Percentiles rank a stretch among this genome's conserved stretches.
Evolutionary conservation across 2,329 filamentous ascomycete genomes (phyloP).

Genomic region (Talaromyces sp.): DNA sequence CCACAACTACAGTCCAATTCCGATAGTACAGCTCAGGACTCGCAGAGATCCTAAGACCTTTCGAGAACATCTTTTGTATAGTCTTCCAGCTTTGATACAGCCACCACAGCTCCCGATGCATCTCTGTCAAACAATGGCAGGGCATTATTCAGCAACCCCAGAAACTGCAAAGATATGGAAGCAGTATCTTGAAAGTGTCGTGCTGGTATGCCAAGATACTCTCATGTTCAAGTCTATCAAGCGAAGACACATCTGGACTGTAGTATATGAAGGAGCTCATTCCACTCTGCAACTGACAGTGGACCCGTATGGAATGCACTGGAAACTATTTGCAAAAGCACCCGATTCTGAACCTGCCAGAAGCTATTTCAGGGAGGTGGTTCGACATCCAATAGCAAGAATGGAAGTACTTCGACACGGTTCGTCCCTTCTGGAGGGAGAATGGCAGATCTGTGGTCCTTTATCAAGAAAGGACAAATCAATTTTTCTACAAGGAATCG

Average conservation of each 20-base stretch:
- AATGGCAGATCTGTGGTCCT: constrained; percentile 49
- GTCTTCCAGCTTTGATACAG: constrained; percentile 40
- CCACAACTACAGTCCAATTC: constrained; percentile 44
- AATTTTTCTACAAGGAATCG: constrained; percentile 39
- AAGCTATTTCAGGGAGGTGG: constrained; percentile 43
- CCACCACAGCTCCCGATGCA: constrained; percentile 2
- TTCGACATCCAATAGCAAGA: constrained; percentile 49
- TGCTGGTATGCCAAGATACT: constrained; percentile 28
- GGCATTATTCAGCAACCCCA: constrained; percentile 2
- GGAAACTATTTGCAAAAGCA: constrained; percentile 52
- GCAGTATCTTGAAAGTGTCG: constrained; percentile 34
- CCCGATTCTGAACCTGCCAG: constrained; percentile 37
- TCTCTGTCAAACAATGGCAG: constrained; percentile 8
- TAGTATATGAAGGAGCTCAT: constrained; percentile 30
- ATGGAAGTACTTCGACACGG: constrained; percentile 38
- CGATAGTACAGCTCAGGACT: constrained; percentile 17
- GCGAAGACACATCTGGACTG: constrained; percentile 34
- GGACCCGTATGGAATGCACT: constrained; percentile 34
- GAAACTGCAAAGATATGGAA: constrained; percentile 30
- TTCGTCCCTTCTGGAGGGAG: constrained; percentile 37
- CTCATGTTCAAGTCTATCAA: constrained; percentile 32
- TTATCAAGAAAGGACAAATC: constrained; percentile 31
- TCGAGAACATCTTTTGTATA: constrained; percentile 41
- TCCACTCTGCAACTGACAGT: constrained; percentile 32
- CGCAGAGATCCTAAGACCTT: constrained; percentile 48